These are phyloP conservation scores for Oryza longistaminata DNA, from an alignment of 176 grass and related monocot genomes.

Conservation along the genomic window DNA sequence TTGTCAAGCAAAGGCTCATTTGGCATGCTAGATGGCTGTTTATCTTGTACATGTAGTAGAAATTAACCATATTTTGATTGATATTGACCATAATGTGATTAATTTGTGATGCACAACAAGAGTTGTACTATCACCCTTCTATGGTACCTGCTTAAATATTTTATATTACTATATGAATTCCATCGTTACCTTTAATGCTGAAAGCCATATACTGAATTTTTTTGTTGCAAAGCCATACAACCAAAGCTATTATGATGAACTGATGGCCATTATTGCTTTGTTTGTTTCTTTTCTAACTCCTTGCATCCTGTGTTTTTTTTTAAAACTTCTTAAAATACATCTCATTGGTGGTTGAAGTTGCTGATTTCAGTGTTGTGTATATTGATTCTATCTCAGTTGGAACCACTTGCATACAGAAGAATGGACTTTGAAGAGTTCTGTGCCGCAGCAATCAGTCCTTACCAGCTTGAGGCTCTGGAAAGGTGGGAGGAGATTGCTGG, in stretches of 20 bases:
- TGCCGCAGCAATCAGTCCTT: constrained; percentile 88
- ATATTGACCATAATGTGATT: constrained; percentile 1
- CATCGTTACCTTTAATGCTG: constrained; percentile 4
- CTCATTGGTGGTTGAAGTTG: constrained; percentile 11
- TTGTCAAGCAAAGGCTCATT: neutral
- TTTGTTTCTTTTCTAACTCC: neutral
- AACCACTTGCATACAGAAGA: constrained; percentile 79
- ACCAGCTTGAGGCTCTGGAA: constrained; percentile 95
- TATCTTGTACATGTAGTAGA: too few relatives aligned
- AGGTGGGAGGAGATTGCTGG: constrained; percentile 94
- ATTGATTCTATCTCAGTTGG: constrained; percentile 61
- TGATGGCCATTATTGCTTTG: neutral
- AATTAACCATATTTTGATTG: neutral
- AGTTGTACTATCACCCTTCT: neutral
- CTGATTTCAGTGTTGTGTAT: constrained; percentile 23
- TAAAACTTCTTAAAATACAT: neutral
- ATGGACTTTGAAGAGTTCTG: constrained; percentile 99
- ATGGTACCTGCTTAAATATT: neutral
- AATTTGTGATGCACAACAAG: neutral
- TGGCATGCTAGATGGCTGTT: too few relatives aligned
- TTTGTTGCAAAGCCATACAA: neutral
- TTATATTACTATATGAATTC: neutral
- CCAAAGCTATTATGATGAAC: neutral
- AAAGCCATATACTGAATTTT: neutral
- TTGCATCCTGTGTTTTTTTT: neutral